Evolutionary conservation across 2,329 filamentous ascomycete species (phyloP), one percentile per base, ranked within the genome.

Genomic region (Calonectria henricotiae): DNA sequence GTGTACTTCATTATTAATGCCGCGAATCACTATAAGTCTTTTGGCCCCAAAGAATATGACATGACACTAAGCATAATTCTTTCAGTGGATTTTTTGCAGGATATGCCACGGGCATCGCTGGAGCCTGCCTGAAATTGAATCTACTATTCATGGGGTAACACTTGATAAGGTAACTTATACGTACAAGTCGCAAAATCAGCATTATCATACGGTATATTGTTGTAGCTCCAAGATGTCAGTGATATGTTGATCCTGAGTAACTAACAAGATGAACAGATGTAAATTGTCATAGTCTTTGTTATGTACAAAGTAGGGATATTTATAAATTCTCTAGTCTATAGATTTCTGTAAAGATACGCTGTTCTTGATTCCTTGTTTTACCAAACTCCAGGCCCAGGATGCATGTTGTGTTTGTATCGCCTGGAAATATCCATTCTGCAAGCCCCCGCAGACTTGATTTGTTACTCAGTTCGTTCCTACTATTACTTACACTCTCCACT

Each of bases 261-360:
- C 39, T 43, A 20, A 17, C 39, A 43, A 43, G 12, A 43, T 15
- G 39, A 43, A 43, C 39, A 43, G 39, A 43, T 43, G 39, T 17
- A 43, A n/a, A 43, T 43, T 43, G 39, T 43, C 39, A 43, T 17
- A 43, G 39, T 43, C 39, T 43, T 43, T 43, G 39, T 43, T 43
- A 43, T 43, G 39, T 43, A 43, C 5, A 17, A 43, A 17, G 39
- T 43, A 43, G 39, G 9, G 12, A 43, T 20, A 44, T 49, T 49
- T 51, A 51, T 32, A 17, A n/a, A 9, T 54, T 54, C 7, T 54
- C 47, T 12, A 54, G 27, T 35, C 47, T 35, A 54, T 30, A 54
- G 13, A 54, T 30, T 35, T 54, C 47, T 5, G 27, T 9, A 54
- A 54, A 54, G 9, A 54, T 54, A 1, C 7, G 32, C 17, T 54